Evolutionary conservation across 768 basidiomycete genomes (phyloP), one percentile per base, ranked within the genome.

Genomic region (Mycena pura): DNA sequence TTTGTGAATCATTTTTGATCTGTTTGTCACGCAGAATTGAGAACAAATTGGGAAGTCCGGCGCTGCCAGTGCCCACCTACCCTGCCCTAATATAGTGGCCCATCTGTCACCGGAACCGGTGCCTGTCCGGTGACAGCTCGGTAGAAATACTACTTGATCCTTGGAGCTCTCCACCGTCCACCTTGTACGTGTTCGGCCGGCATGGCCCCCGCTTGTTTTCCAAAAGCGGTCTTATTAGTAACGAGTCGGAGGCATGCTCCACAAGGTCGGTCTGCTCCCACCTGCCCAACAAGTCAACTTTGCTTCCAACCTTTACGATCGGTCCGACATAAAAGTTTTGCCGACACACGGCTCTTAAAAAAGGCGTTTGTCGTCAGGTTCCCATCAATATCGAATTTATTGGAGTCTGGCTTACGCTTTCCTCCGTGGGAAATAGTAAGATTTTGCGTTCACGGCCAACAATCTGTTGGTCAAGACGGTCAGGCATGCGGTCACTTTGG

Each of bases 221-320:
- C n/a, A n/a, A n/a, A n/a, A n/a, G n/a, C n/a, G n/a, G n/a, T n/a
- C n/a, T n/a, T n/a, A n/a, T n/a, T n/a, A n/a, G n/a, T n/a, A n/a
- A n/a, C n/a, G n/a, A n/a, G n/a, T n/a, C n/a, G 47, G 66, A 79
- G 86, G 74, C 3, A 74, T 76, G 75, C 65, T 89, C 2, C 82
- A 88, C 67, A 85, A 86, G 65, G 81, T 88, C 47, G 87, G 87
- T 21, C 68, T 89, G 1, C 78, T 89, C 9, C 80, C 82, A 0
- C 77, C 68, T 41, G 81, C 19, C 39, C 27, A 41, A 43, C 28
- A 40, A 39, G 5, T 62, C 19, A 21, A 29, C 40, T 57, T 57
- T 46, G 45, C 43, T 17, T 54, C 19, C 22, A 29, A 56, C 22
- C 25, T 53, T n/a, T 39, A 41, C 39, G 21, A 13, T 28, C 39